These are phyloP conservation scores for Didymella sp. DNA, from an alignment of 2,329 filamentous ascomycete species.

Conservation along the genomic window DNA sequence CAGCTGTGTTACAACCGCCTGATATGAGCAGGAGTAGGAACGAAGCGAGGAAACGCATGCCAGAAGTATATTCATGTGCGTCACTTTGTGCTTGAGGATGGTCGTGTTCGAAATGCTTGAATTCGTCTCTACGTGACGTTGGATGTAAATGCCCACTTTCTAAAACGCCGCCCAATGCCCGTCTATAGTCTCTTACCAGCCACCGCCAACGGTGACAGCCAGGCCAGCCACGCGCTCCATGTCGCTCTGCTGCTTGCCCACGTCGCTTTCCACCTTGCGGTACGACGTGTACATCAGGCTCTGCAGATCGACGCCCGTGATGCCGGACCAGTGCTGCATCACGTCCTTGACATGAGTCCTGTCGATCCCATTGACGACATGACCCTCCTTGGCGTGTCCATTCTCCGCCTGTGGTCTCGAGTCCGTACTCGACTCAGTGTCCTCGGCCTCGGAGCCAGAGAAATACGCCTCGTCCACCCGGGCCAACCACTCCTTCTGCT, in stretches of 20 bases:
- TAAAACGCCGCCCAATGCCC: background rate
- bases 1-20: too few relatives aligned
- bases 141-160: background rate
- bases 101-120: too few relatives aligned
- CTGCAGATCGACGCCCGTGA: constrained; percentile 73
- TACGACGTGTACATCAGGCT: constrained; percentile 85
- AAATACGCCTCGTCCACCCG: constrained; percentile 77
- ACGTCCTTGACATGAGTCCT: constrained; percentile 69
- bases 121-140: too few relatives aligned
- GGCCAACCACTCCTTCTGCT: constrained; percentile 75
- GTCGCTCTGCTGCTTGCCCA: constrained; percentile 73
- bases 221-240: constrained; percentile 86
- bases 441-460: constrained; percentile 62
- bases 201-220: constrained; percentile 88
- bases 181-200: constrained; percentile 69
- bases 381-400: constrained; percentile 23
- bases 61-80: too few relatives aligned
- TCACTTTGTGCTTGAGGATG: too few relatives aligned
- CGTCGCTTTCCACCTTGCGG: constrained; percentile 91
- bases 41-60: too few relatives aligned
- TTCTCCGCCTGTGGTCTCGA: background rate
- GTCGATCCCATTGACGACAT: constrained; percentile 68
- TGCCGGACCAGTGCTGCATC: constrained; percentile 76
- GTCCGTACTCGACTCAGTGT: constrained; percentile 47
- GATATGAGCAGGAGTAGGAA: too few relatives aligned